Conservation (phyloP, 1,284 basidiomycete genomes). For the Termitomyces sp. region DNA sequence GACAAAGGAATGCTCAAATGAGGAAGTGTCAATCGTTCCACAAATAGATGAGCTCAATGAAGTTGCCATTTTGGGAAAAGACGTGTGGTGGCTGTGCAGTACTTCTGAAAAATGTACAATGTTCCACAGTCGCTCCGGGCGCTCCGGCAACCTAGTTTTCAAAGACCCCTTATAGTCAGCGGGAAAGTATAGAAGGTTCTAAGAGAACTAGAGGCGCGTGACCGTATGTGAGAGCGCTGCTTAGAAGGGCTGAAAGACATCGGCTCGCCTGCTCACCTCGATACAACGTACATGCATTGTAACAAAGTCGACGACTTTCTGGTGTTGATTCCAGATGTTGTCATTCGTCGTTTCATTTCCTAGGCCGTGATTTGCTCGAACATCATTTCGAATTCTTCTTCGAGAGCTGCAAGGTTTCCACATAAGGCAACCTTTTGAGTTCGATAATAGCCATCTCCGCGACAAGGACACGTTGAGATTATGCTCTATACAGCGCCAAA, state of each 20-base stretch:
- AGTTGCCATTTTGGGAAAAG: conserved; percentile 16
- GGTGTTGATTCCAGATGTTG: not conserved
- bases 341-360: too few relatives aligned
- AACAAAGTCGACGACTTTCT: not conserved
- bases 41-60: conserved; percentile 21
- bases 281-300: too few relatives aligned
- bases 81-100: conserved; percentile 10
- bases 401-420: not conserved
- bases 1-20: conserved; percentile 26
- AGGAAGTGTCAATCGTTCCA: conserved; percentile 19
- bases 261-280: not conserved
- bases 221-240: not conserved
- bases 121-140: not conserved
- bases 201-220: not conserved
- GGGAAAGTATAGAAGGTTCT: not conserved
- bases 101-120: not conserved
- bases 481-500: not conserved
- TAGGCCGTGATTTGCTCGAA: not conserved
- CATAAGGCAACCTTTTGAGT: not conserved
- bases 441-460: not conserved
- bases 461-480: not conserved
- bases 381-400: not conserved
- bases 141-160: not conserved
- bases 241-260: not conserved
- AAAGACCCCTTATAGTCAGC: not conserved